phyloP scores from a whole-genome alignment of 2,329 filamentous ascomycete genomes.

The Exophiala mesophila region DNA sequence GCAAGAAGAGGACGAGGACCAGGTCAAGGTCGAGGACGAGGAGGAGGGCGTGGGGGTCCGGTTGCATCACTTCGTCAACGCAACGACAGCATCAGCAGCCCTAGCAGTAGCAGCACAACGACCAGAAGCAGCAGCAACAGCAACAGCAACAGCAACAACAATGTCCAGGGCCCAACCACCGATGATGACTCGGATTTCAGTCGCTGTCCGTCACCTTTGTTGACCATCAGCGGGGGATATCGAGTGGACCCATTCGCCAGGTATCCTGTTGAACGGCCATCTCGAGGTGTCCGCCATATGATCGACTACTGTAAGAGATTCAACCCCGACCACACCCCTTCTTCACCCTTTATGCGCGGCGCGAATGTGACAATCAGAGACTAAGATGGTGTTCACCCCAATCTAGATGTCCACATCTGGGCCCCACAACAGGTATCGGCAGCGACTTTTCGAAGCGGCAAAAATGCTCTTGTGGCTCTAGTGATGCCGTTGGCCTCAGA shows the following conservation, averaged over 20 bases:
- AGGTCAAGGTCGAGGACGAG: too few relatives aligned
- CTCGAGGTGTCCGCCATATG: slow-evolving; percentile 13
- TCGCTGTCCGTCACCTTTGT: slow-evolving; percentile 14
- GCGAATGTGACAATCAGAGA: too few relatives aligned
- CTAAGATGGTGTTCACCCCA: background rate
- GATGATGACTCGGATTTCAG: slow-evolving; percentile 18
- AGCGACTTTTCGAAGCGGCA: slow-evolving; percentile 6
- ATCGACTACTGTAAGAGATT: slow-evolving; percentile 18
- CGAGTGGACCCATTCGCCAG: slow-evolving; percentile 12
- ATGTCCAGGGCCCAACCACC: slow-evolving; percentile 3
- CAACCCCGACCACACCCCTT: too few relatives aligned
- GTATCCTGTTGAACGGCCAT: slow-evolving; percentile 7
- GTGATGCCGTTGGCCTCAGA: slow-evolving; percentile 12
- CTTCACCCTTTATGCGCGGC: too few relatives aligned
- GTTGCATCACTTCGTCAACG: too few relatives aligned
- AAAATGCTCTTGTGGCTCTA: slow-evolving; percentile 10
- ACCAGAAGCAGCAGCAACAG: too few relatives aligned
- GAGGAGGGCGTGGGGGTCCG: too few relatives aligned
- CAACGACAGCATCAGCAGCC: too few relatives aligned
- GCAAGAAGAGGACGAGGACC: too few relatives aligned
- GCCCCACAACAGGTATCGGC: slow-evolving; percentile 15
- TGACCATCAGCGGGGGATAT: slow-evolving; percentile 11
- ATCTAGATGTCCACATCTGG: slow-evolving; percentile 15
- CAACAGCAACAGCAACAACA: slow-evolving; percentile 1
- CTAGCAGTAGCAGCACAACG: too few relatives aligned